phyloP scores from a whole-genome alignment of 352 stramenopile genomes.

The Pythium insidiosum region DNA sequence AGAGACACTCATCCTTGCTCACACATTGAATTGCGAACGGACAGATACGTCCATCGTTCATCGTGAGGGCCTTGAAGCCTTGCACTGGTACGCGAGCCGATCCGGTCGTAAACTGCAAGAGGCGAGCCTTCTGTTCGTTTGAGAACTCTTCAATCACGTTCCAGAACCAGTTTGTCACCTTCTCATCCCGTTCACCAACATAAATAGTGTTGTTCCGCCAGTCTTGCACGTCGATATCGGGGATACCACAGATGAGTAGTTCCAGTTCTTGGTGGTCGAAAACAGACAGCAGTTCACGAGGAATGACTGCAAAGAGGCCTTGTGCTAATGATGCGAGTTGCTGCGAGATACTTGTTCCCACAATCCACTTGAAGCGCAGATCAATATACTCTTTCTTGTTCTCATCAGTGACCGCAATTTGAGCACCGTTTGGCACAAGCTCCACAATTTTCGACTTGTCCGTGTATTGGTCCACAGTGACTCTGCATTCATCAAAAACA shows the following conservation, averaged over 20 bases:
- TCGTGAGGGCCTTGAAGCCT: conserved; percentile 83
- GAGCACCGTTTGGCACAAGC: conserved; percentile 91
- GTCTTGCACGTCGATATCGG: conserved; percentile 95
- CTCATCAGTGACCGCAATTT: conserved; percentile 94
- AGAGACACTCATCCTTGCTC: conserved; percentile 69
- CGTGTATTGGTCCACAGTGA: conserved; percentile 62
- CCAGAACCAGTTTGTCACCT: conserved; percentile 97
- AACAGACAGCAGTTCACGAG: conserved; percentile 89
- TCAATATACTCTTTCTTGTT: conserved; percentile 97
- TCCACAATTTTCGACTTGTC: conserved; percentile 88
- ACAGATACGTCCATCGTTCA: conserved; percentile 84
- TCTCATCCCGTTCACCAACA: conserved; percentile 72
- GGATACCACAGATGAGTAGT: conserved; percentile 96
- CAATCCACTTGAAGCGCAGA: conserved; percentile 83
- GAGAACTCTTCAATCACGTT: conserved; percentile 92
- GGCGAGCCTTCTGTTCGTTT: conserved; percentile 92
- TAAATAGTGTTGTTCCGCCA: conserved; percentile 97
- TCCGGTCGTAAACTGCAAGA: conserved; percentile 98
- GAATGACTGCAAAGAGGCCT: conserved; percentile 96
- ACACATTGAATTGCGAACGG: conserved; percentile 84
- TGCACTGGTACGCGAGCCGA: conserved; percentile 91
- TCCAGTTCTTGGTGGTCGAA: conserved; percentile 97
- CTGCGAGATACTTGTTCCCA: conserved; percentile 64
- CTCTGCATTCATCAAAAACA: conserved; percentile 17
- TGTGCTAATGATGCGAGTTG: conserved; percentile 93